Percentiles rank a stretch among this genome's conserved stretches.
phyloP scores from a whole-genome alignment of 78 protist species.

The Chrysochromulina parva region DNA sequence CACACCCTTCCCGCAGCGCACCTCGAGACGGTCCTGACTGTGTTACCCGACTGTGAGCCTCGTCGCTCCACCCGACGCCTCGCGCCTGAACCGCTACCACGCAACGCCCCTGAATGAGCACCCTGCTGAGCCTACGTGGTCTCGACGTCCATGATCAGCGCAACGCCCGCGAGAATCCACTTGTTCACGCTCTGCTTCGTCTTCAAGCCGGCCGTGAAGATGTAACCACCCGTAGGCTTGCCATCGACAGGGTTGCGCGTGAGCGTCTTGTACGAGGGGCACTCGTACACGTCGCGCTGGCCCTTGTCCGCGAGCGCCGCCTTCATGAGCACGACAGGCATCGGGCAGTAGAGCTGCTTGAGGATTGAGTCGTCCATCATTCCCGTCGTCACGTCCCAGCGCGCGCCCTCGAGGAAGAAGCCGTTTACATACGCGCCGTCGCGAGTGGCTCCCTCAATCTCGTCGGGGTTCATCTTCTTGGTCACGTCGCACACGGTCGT shows the following conservation, averaged over 20 bases:
- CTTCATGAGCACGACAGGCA: constrained; percentile 65
- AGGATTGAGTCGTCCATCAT: constrained; percentile 53
- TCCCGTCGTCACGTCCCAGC: neutral
- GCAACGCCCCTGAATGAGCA: too few species aligned
- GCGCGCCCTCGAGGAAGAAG: neutral
- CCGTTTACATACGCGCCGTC: constrained; percentile 80
- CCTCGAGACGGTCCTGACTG: too few species aligned
- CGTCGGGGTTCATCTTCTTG: constrained; percentile 52
- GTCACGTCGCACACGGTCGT: constrained; percentile 62
- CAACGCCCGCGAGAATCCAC: constrained; percentile 82
- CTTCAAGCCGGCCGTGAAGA: constrained; percentile 61
- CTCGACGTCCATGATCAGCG: constrained; percentile 56
- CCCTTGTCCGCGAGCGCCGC: constrained; percentile 35
- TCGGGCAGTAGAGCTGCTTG: constrained; percentile 51
- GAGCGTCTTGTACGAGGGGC: constrained; percentile 79
- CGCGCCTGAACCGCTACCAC: too few species aligned
- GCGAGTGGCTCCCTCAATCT: constrained; percentile 51
- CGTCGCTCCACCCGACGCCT: too few species aligned
- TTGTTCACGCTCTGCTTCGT: constrained; percentile 44
- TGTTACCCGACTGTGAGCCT: too few species aligned
- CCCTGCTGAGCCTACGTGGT: too few species aligned
- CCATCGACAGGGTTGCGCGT: constrained; percentile 60
- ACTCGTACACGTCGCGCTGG: constrained; percentile 49
- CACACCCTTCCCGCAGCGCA: too few species aligned
- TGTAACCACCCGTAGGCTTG: constrained; percentile 8